Evolutionary conservation across 768 basidiomycete genomes (phyloP).

Genomic region (Rossbeevera mucosa): DNA sequence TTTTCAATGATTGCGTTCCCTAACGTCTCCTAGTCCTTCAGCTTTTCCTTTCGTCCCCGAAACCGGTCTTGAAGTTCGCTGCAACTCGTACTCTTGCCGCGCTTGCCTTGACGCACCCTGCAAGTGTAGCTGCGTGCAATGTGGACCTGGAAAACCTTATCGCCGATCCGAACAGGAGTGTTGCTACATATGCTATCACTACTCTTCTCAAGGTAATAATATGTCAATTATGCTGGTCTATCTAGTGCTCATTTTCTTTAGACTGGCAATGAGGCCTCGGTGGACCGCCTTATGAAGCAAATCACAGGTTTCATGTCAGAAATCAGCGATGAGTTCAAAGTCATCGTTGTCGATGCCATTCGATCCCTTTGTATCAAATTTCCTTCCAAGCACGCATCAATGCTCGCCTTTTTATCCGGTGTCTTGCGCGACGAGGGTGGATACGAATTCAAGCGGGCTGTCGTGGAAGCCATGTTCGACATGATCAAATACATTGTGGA

Average conservation of each 20-base stretch:
- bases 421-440: constrained; percentile 97
- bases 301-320: constrained; percentile 99
- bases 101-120: constrained; percentile 81
- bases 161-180: constrained; percentile 90
- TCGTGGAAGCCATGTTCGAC: constrained; percentile 99
- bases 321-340: constrained; percentile 99
- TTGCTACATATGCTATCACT: constrained; percentile 98
- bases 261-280: constrained; percentile 99
- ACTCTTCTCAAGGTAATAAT: constrained; percentile 82
- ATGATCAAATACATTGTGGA: constrained; percentile 99
- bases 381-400: constrained; percentile 92
- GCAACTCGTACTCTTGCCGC: constrained; percentile 92
- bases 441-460: constrained; percentile 98
- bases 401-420: constrained; percentile 96
- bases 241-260: constrained; percentile 29
- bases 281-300: constrained; percentile 98
- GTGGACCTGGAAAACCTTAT: constrained; percentile 96
- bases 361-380: constrained; percentile 98
- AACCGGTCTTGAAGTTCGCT: constrained; percentile 92
- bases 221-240: neutral
- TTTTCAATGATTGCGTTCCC: neutral
- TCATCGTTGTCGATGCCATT: constrained; percentile 98
- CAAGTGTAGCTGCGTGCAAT: constrained; percentile 87
- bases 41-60: constrained; percentile 92
- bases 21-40: constrained; percentile 64